These are phyloP conservation scores for Solanum neorickii DNA, from an alignment of 257 asterid genomes.

Conservation along the genomic window DNA sequence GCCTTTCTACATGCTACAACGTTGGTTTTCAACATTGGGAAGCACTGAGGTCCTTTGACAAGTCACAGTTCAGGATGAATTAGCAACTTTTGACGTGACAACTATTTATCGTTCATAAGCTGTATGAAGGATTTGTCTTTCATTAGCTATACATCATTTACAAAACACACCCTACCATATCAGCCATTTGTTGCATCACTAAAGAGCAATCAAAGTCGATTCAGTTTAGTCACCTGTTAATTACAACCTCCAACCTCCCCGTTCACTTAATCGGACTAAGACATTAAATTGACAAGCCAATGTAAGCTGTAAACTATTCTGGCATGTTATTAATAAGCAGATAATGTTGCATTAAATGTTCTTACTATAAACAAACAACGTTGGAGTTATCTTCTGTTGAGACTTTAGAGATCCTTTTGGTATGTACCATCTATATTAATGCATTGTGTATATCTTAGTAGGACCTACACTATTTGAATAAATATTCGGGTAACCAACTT, in stretches of 20 bases:
- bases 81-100: too few relatives aligned
- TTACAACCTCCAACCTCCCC: not conserved
- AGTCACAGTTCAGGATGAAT: not conserved
- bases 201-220: not conserved
- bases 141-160: not conserved
- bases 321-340: not conserved
- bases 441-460: not conserved
- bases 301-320: not conserved
- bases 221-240: not conserved
- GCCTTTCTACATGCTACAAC: not conserved
- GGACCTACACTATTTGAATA: not conserved
- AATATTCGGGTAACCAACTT: not conserved
- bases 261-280: not conserved
- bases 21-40: not conserved
- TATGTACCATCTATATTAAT: not conserved
- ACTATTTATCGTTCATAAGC: too few relatives aligned
- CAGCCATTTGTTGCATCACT: not conserved
- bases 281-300: too few relatives aligned
- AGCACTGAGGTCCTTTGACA: not conserved
- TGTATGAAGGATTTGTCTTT: not conserved
- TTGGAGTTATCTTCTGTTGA: not conserved
- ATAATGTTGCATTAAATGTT: not conserved
- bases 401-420: not conserved
- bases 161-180: not conserved
- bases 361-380: not conserved